Base-by-base conservation (phyloP, 2,329 filamentous ascomycete genomes). In the Fusarium cyanostomum region DNA sequence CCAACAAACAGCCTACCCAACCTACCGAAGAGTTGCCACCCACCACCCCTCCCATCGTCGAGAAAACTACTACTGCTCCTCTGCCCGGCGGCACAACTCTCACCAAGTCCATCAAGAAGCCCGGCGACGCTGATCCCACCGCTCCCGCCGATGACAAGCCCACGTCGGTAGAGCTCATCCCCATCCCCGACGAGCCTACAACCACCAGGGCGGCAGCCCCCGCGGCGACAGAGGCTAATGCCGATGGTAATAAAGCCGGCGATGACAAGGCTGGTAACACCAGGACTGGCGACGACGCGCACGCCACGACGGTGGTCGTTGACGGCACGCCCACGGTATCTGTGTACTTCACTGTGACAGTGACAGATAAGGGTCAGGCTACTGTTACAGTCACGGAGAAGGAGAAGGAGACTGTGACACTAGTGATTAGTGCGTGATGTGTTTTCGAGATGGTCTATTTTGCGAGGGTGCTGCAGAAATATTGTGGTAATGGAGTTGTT, bases 281-380 rank as follows among this genome's bases (percentile, higher is more conserved):
- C 15, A 59, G 49, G 13, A 56, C 55, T 13, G 62, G 56, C 8
- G 63, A 52, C 21, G 43, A 54, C 21, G 65, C 53, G 27, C 60
- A 58, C 45, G 58, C 61, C 16, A 67, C 66, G 26, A 67, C 68
- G 5, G 70, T 72, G 7, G 68, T 73, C 13, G 68, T 73, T 16
- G 65, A 72, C 28, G 74, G 75, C 4, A 71, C 70, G n/a, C 72
- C 73, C 3, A 77, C 75, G 9, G 73, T 78, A 30, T 77, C 75
- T 1, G 64, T 78, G 10, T 75, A 68, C 56, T 67, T 77, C 26
- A 78, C 77, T 5, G 73, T 78, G 3, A 79, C 78, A 5, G 71
- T 74, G 24, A 77, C 75, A 16, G 66, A 75, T 42, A 73, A 65
- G 49, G 56, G 66, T 41, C 64, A 62, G 31, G 56, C 71, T 60